These are phyloP conservation scores for Chloris gayana DNA, from an alignment of 176 grass and related monocot species.

Conservation along the genomic window DNA sequence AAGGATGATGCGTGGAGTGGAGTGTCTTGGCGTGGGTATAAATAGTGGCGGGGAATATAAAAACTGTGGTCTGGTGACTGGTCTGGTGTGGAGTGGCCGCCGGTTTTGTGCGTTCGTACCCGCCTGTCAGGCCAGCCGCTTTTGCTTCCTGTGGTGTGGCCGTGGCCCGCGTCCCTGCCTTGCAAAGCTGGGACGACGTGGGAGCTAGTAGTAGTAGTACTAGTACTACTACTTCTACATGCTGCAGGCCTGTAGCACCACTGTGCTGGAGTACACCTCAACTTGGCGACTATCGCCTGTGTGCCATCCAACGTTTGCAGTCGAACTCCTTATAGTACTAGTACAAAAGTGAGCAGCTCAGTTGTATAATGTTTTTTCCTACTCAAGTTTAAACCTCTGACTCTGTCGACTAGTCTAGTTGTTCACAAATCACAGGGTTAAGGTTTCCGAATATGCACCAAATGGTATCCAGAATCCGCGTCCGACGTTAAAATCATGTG, in stretches of 20 bases:
- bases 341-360: too few relatives aligned
- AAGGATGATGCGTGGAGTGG: background rate
- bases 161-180: background rate
- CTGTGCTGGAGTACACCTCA: background rate
- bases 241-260: background rate
- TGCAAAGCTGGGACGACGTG: background rate
- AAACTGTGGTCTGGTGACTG: slow-evolving; percentile 38
- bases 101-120: slow-evolving; percentile 10
- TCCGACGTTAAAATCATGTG: background rate
- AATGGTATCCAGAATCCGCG: background rate
- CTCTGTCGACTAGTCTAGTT: too few relatives aligned
- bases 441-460: background rate
- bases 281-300: background rate
- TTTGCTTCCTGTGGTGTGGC: background rate
- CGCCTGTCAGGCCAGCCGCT: background rate
- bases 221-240: background rate
- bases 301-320: background rate
- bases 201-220: too few relatives aligned
- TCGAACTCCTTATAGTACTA: background rate
- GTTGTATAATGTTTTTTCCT: too few relatives aligned
- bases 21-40: background rate
- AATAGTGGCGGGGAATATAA: slow-evolving; percentile 37
- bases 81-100: slow-evolving; percentile 17
- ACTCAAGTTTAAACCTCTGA: too few relatives aligned
- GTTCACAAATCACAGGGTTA: background rate